phyloP scores from a whole-genome alignment of 495 filamentous ascomycete species.

The Neurospora tetraspora region DNA sequence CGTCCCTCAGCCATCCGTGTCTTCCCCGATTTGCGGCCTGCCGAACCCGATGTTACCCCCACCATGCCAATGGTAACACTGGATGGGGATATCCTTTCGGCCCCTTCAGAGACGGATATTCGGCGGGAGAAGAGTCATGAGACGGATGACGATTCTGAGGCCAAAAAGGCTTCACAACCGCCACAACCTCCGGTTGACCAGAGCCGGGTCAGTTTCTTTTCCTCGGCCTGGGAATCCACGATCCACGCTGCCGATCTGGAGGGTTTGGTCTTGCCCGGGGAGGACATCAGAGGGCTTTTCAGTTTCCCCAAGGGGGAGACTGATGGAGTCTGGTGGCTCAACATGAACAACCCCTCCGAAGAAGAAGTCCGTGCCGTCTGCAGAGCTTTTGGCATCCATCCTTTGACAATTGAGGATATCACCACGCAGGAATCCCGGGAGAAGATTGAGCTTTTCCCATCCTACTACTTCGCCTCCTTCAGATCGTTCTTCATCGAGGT shows the following conservation, averaged over 20 bases:
- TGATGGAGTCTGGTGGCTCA: slow-evolving; percentile 87
- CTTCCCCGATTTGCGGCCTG: slow-evolving; percentile 51
- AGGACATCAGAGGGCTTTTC: slow-evolving; percentile 83
- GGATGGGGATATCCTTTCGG: slow-evolving; percentile 39
- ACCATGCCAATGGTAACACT: slow-evolving; percentile 27
- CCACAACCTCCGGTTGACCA: slow-evolving; percentile 36
- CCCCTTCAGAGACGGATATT: slow-evolving; percentile 30
- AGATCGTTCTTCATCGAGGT: slow-evolving; percentile 64
- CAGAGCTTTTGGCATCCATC: slow-evolving; percentile 86
- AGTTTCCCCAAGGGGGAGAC: slow-evolving; percentile 57
- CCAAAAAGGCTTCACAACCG: slow-evolving; percentile 11
- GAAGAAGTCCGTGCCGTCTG: slow-evolving; percentile 83
- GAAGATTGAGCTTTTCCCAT: slow-evolving; percentile 94
- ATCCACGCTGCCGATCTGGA: slow-evolving; percentile 84
- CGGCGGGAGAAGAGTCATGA: slow-evolving; percentile 25
- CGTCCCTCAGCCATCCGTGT: slow-evolving; percentile 32
- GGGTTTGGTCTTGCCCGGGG: slow-evolving; percentile 76
- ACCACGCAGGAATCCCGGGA: slow-evolving; percentile 87
- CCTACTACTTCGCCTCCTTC: slow-evolving; percentile 97
- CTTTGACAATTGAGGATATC: slow-evolving; percentile 90
- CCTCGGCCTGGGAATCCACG: slow-evolving; percentile 80
- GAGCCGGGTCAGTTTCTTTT: slow-evolving; percentile 90
- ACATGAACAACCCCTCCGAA: slow-evolving; percentile 81
- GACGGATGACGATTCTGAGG: slow-evolving; percentile 9
- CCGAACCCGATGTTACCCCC: slow-evolving; percentile 4